Evolutionary conservation across 1,284 basidiomycete species (phyloP), one percentile per base, ranked within the genome.

Genomic region (Cutaneotrichosporon mucoides): DNA sequence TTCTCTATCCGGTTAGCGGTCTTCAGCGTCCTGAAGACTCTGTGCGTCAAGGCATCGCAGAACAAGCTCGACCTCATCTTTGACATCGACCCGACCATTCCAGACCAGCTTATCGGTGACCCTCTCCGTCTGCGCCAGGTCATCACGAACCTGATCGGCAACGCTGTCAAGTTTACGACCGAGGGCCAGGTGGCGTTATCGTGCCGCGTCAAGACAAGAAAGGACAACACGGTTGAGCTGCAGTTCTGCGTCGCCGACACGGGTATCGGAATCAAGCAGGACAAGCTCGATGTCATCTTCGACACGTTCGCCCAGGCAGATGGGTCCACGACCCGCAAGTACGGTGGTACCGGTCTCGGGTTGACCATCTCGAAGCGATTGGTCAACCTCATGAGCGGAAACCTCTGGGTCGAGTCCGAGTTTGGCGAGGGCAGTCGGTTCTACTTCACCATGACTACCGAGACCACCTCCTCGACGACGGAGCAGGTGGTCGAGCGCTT

Each of bases 231-330:
- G 68, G 88, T 94, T 51, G 91, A 92, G 55, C 82, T 99, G 37
- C 92, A 98, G 79, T 97, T 99, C 82, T 97, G 94, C 73, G 95
- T 99, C 11, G 88, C 88, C 55, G 96, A 99, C 76, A 97, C 94
- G 1, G 96, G 96, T 66, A 99, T 99, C 71, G 96, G 96, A 62
- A 99, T 99, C 78, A 94, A 96, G 68, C 93, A 94, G 77, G 96
- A 99, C 79, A 99, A 99, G 82, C 81, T 99, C 62, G 95, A 95
- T 72, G 83, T 99, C 75, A 99, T 99, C 75, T 99, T 99, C 79
- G 95, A 99, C 76, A 99, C 96, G 5, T 99, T 99, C 81, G 94
- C 92, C 70, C 96, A 99, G 75, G 96, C 96, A 0, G 96, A 99
- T 81, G 96, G 90, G 12, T 92, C 89, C 3, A 93, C 91, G 6